Percentiles rank a stretch among this genome's conserved stretches.
Evolutionary conservation across 164 flowering plant species (phyloP).

Genomic region (Tinospora cordifolia): DNA sequence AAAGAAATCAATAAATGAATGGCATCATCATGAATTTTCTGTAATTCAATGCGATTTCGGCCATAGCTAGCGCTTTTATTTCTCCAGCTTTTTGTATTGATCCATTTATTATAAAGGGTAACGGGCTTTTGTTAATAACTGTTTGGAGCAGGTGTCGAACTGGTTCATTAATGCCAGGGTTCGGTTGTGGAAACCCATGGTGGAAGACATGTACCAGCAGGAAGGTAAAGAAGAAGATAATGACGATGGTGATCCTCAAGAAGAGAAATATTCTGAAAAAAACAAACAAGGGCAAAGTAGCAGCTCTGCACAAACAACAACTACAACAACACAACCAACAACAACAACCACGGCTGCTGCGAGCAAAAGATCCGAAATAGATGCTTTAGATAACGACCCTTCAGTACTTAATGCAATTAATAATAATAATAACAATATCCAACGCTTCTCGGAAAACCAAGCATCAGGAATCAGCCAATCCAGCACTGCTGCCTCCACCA

Average conservation of each 20-base stretch:
- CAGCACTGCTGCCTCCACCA: conserved; percentile 6
- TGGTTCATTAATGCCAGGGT: conserved; percentile 97
- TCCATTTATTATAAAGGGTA: background rate
- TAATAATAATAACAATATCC: conserved; percentile 12
- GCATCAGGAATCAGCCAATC: conserved; percentile 9
- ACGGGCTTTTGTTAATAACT: background rate
- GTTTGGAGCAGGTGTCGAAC: conserved; percentile 56
- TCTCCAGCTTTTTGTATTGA: background rate
- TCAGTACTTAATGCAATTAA: conserved; percentile 48
- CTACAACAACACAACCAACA: conserved; percentile 21
- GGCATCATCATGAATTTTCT: background rate
- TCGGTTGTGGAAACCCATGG: conserved; percentile 96
- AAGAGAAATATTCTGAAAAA: conserved; percentile 10
- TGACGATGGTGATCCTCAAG: conserved; percentile 17
- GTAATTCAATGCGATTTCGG: background rate
- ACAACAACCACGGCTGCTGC: conserved; percentile 26
- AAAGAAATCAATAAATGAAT: no score
- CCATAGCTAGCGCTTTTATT: background rate
- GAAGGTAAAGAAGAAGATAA: conserved; percentile 44
- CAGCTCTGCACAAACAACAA: conserved; percentile 42
- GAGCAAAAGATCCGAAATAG: conserved; percentile 33
- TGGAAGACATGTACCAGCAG: conserved; percentile 84
- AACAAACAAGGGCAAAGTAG: conserved; percentile 15
- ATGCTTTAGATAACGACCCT: conserved; percentile 51
- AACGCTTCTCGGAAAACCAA: conserved; percentile 40